Evolutionary conservation across 805 yeast species (phyloP).

Genomic region (Hanseniaspora jakobsenii): DNA sequence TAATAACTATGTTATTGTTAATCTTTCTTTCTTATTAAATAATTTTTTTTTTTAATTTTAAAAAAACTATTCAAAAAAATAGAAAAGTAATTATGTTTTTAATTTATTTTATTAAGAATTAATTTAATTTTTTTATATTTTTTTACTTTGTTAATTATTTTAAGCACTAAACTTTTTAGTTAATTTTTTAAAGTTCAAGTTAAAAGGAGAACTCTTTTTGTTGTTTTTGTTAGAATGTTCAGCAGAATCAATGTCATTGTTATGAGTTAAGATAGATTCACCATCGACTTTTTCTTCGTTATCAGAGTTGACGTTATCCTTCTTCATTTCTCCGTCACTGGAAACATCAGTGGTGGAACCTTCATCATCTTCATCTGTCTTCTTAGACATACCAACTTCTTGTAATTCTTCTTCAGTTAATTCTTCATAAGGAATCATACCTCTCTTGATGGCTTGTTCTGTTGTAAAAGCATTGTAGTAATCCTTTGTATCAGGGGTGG

Average conservation of each 20-base stretch:
- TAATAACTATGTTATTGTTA: too few relatives aligned
- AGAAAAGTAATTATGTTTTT: too few relatives aligned
- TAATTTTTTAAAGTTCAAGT: neutral
- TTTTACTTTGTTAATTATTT: too few relatives aligned
- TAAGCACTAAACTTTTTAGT: neutral
- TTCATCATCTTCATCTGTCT: constrained; percentile 1
- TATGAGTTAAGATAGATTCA: neutral
- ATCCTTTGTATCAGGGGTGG: constrained; percentile 32
- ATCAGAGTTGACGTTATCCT: neutral
- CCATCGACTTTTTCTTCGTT: neutral
- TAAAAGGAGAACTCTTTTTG: neutral
- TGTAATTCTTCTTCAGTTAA: constrained; percentile 17
- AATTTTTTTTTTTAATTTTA: too few relatives aligned
- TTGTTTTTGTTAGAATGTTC: too few relatives aligned
- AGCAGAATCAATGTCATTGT: neutral
- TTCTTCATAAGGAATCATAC: constrained; percentile 28
- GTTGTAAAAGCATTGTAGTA: constrained; percentile 31
- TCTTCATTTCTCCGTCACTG: neutral
- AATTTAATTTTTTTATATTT: too few relatives aligned
- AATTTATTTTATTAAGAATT: too few relatives aligned
- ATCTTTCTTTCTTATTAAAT: too few relatives aligned
- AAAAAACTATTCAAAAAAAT: too few relatives aligned
- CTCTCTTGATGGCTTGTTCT: constrained; percentile 27
- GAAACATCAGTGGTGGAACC: constrained; percentile 6
- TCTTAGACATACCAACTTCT: constrained; percentile 14